Evolutionary conservation across 2,329 filamentous ascomycete genomes (phyloP), one percentile per base, ranked within the genome.

Genomic region (Dactylella cylindrospora): DNA sequence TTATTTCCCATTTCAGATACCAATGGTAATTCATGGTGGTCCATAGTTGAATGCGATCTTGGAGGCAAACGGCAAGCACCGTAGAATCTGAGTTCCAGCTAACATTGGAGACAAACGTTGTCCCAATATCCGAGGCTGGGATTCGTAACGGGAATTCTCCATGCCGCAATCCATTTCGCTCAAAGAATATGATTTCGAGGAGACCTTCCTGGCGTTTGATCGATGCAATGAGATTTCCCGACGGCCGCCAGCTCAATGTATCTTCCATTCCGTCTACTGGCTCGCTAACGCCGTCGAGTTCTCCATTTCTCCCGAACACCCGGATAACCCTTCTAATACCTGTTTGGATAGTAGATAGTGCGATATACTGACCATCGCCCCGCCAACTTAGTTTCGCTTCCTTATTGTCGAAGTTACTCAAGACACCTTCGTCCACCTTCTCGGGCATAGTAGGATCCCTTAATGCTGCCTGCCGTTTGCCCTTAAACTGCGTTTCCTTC

Each of bases 11-110:
- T 75, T 98, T 98, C 12, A 98, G 78, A 72, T 97, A 97, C 81
- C 93, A 98, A 71, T 97, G 88, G 68, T 98, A 98, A 72, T 98
- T 98, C 15, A 89, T 87, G 79, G 86, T 95, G 0, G 90, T 95
- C 93, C 93, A 98, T 1, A 98, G 76, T 70, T 98, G 93, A n/a
- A 93, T 76, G 52, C 82, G 80, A 66, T 90, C 81, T 25, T 77
- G 76, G 67, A 90, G 82, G 1, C 81, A 78, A n/a, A 96, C 84
- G 4, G 91, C 90, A 38, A 98, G 78, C 0, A 95, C 88, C 1
- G 84, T 91, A 0, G 93, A 98, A 71, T 98, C 91, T 3, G 83
- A 79, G 70, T 96, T 98, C 93, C 93, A 98, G 40, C 81, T 79
- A 10, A 98, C 76, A 22, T 76, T 74, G 50, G 95, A 84, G 43